Evolutionary conservation across 2,329 filamentous ascomycete genomes (phyloP), one percentile per base, ranked within the genome.

Genomic region (Xylaria sp.): DNA sequence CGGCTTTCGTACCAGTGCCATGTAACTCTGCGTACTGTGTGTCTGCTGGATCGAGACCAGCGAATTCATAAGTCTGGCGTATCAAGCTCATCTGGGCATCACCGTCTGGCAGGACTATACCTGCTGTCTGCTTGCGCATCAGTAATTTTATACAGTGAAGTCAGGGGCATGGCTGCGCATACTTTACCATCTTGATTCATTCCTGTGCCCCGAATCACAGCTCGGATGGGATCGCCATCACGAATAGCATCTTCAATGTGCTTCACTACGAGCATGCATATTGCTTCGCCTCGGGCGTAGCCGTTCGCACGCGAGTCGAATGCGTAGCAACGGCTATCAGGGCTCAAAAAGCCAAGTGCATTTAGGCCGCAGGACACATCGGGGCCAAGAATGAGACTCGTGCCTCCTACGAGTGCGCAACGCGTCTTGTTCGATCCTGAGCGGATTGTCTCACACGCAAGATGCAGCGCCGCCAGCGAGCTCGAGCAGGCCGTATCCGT

Each of bases 1-100:
- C 83, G 1, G 78, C 78, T 7, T 71, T 69, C 2, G 83, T 85
- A 2, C 82, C 82, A 0, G 83, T 84, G 5, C 82, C 82, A 74
- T 37, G 39, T 9, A 31, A 64, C 34, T 66, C 65, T 25, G 46
- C 41, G 20, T 63, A 63, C 18, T 58, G 65, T 3, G 52, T 58
- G 52, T 66, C 51, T 2, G n/a, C 20, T 41, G 12, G 18, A 20
- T 50, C 13, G 5, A 66, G 51, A 23, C 57, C 50, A 1, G 58
- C 57, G 8, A 31, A 5, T 2, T 56, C 31, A 25, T 66, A 62
- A 13, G 64, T 66, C 2, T 61, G 28, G 15, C 41, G 50, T 37
- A 61, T 50, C 15, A 66, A 44, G 20, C 28, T 34, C 51, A 41
- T 20, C 20, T 66, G 50, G 23, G 64, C 64, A 2, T 60, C 56